A percentile compares a stretch with the other conserved stretches of the same genome.
phyloP scores from a whole-genome alignment of 2,329 filamentous ascomycete genomes.

The Colletotrichum sansevieriae region DNA sequence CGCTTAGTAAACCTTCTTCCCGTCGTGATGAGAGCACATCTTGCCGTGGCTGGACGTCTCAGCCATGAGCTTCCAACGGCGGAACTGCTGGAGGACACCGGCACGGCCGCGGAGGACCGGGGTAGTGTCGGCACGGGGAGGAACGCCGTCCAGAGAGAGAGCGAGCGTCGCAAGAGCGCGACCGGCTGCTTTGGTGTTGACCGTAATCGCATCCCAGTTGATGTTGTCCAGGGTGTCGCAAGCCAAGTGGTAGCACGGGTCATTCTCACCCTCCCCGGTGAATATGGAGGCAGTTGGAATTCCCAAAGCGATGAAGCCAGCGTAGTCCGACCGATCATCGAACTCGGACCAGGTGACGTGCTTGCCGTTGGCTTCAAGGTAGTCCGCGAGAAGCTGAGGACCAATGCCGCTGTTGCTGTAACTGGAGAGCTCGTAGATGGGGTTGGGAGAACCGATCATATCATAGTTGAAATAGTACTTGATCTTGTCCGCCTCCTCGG shows the following conservation, averaged over 20 bases:
- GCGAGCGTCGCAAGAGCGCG: slow-evolving; percentile 60
- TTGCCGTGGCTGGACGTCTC: slow-evolving; percentile 38
- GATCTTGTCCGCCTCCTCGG: slow-evolving; percentile 64
- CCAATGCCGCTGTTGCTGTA: slow-evolving; percentile 55
- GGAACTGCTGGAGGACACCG: slow-evolving; percentile 32
- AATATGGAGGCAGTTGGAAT: slow-evolving; percentile 57
- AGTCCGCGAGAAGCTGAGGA: slow-evolving; percentile 51
- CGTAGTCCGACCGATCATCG: slow-evolving; percentile 54
- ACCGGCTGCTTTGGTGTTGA: slow-evolving; percentile 61
- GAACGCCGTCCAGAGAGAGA: slow-evolving; percentile 53
- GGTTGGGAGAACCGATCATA: slow-evolving; percentile 68
- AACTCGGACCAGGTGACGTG: slow-evolving; percentile 51
- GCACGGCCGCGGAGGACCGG: slow-evolving; percentile 44
- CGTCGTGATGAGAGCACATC: slow-evolving; percentile 39
- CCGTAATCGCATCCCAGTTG: slow-evolving; percentile 53
- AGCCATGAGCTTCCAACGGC: slow-evolving; percentile 29
- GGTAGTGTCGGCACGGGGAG: slow-evolving; percentile 47
- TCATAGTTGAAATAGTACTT: slow-evolving; percentile 78
- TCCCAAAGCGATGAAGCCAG: slow-evolving; percentile 54
- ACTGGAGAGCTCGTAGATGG: slow-evolving; percentile 51
- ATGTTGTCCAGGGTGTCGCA: slow-evolving; percentile 58
- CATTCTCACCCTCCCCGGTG: slow-evolving; percentile 54
- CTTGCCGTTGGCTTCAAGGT: slow-evolving; percentile 51
- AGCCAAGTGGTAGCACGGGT: slow-evolving; percentile 55
- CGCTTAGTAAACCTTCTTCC: slow-evolving; percentile 29